Conservation (phyloP, 108 stramenopile genomes). For the Conticribra guillardii region DNA sequence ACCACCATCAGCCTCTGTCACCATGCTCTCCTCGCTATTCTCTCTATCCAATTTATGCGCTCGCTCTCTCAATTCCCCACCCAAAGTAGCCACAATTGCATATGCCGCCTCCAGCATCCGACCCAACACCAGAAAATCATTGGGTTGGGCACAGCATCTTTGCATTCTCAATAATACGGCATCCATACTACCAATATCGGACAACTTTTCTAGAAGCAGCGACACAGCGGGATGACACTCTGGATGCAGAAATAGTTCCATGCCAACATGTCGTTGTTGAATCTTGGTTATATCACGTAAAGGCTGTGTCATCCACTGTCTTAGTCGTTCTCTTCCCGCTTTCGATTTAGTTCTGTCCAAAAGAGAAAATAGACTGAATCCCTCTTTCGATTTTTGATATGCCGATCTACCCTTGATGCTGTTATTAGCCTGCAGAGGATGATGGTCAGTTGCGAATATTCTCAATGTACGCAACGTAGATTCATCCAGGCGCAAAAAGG, state of each 20-base stretch:
- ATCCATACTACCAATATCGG: conserved; percentile 75
- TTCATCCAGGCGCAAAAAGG: conserved; percentile 64
- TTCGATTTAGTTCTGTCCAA: conserved; percentile 87
- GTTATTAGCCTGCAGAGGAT: conserved; percentile 68
- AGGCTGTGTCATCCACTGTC: conserved; percentile 93
- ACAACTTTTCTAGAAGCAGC: conserved; percentile 57
- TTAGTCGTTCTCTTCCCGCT: conserved; percentile 76
- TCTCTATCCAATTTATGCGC: conserved; percentile 38
- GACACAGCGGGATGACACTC: conserved; percentile 52
- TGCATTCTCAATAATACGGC: conserved; percentile 85
- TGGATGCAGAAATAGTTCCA: conserved; percentile 82
- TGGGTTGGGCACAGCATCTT: conserved; percentile 69
- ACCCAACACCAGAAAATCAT: conserved; percentile 69
- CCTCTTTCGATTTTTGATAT: conserved; percentile 82
- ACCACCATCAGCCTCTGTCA: neutral
- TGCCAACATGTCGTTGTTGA: conserved; percentile 73
- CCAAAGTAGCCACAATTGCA: conserved; percentile 57
- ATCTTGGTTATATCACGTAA: conserved; percentile 62
- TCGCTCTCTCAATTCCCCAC: conserved; percentile 51
- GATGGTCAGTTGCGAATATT: conserved; percentile 85
- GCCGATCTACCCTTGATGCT: conserved; percentile 32
- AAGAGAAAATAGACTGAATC: conserved; percentile 90
- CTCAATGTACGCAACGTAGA: conserved; percentile 68
- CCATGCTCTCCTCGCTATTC: neutral
- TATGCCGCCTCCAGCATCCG: conserved; percentile 67